Evolutionary conservation across 2,329 filamentous ascomycete species (phyloP), one percentile per base, ranked within the genome.

Genomic region (Monilinia polystroma): DNA sequence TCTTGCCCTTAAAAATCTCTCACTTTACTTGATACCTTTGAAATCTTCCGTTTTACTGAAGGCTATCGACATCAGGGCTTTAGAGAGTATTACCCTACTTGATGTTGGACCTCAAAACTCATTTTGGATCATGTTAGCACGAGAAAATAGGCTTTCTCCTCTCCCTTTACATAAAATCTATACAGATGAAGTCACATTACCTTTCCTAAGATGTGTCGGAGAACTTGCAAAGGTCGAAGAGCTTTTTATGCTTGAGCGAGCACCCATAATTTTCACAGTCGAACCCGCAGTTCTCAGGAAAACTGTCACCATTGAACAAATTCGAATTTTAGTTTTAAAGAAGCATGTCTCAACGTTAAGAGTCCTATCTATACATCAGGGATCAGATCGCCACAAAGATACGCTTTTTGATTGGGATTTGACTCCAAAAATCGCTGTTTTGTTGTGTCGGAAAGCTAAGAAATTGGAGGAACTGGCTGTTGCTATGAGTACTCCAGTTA

Each of bases 91-190:
- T 23, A 87, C 85, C 1, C 78, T 90, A 32, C 81, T 90, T 56
- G 88, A 87, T 69, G 86, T 89, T 23, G 87, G 87, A 1, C 79
- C 83, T 6, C 87, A 90, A 73, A 80, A 80, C 38, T 78, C 82
- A 0, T 83, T 90, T 69, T 90, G 87, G 87, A 78, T 79, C 1
- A 76, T 84, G 66, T 76, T 90, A 53, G 77, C 80, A 23, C 84
- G 82, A 70, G 81, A 87, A 71, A 86, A 88, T 73, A 80, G 80
- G 62, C 72, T 78, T 0, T 76, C 79, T 11, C 81, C 83, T 0
- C 77, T 89, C 52, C 79, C 82, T 0, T 75, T 90, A 53, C 79
- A 81, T 59, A 85, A 82, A 69, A 84, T 90, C 65, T 85, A 85
- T 70, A 89, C 86, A 0, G 87, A 90, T 72, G 84, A 89, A 69